Evolutionary conservation across 371 early-diverging fungal species (phyloP), one percentile per base, ranked within the genome.

Genomic region (Rhizopus microsporus): DNA sequence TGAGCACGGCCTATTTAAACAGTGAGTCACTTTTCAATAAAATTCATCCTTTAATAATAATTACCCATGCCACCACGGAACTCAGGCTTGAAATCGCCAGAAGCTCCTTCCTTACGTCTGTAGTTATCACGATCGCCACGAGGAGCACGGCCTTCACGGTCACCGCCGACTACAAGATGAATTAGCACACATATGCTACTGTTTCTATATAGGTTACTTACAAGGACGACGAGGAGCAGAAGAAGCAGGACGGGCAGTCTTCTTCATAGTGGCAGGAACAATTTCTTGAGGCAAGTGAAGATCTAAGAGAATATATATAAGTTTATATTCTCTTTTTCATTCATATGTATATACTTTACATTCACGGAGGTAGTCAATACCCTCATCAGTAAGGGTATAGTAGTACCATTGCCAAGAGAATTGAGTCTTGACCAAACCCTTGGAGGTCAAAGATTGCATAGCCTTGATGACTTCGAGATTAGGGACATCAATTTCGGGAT

Each of bases 351-450:
- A 42, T n/a, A 12, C 51, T 73, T 61, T 68, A 78, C 78, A 92
- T 85, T 93, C 92, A 79, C 99, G 93, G 74, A 98, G 88, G 84
- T 96, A 96, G 75, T 92, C 94, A 73, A 98, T 95, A 83, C 99
- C 99, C 81, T 91, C 93, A 76, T 95, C 89, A 77, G 97, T 98
- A 69, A 99, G 86, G 76, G 90, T 93, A 88, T 98, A 99, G 93
- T 99, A 99, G 85, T 93, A 98, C 89, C 95, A 94, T 76, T 96
- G 98, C 99, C 99, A 99, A 71, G 95, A 95, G 93, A 99, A 99
- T 74, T 90, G 92, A 74, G 93, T 93, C 85, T 90, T 93, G 78
- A 98, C 97, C 65, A 77, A 91, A 70, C 94, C 96, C 77, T 89
- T 91, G 71, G 99, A 98, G 75, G 88, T 84, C 81, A 98, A 87